Percentiles rank a stretch among this genome's conserved stretches.
These are phyloP conservation scores for Russula sp. DNA, from an alignment of 768 basidiomycete species.

Conservation along the genomic window DNA sequence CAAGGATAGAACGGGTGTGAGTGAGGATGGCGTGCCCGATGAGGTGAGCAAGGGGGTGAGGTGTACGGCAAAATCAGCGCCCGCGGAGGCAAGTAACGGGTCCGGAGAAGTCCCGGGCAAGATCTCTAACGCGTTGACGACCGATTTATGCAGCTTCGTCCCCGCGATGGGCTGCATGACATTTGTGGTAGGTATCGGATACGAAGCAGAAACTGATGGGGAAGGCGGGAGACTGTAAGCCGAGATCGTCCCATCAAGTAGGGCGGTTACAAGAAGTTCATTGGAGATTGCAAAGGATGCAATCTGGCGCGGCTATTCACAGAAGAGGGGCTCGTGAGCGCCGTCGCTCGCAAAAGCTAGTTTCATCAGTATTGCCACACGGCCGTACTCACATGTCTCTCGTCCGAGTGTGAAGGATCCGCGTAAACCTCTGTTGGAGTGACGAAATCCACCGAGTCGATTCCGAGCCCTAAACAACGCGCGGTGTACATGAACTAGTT, in stretches of 20 bases:
- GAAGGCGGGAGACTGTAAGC: constrained; percentile 15
- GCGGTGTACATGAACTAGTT: constrained; percentile 18
- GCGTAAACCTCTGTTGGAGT: constrained; percentile 19
- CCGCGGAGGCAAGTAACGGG: constrained; percentile 20
- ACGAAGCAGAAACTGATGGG: not conserved
- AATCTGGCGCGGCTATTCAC: constrained; percentile 21
- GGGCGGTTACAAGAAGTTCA: constrained; percentile 17
- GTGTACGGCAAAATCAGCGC: constrained; percentile 21
- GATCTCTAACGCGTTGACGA: constrained; percentile 21
- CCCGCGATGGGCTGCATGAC: constrained; percentile 4
- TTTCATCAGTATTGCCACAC: not conserved
- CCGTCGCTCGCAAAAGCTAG: not conserved
- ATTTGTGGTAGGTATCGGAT: constrained; percentile 10
- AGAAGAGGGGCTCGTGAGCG: not conserved
- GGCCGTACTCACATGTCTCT: constrained; percentile 19
- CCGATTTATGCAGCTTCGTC: constrained; percentile 19
- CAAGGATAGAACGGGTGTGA: constrained; percentile 13
- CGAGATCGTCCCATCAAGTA: constrained; percentile 22
- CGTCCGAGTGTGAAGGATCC: constrained; percentile 21
- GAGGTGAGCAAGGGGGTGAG: constrained; percentile 16
- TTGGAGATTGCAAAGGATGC: constrained; percentile 18
- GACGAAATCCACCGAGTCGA: constrained; percentile 18
- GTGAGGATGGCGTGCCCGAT: not conserved
- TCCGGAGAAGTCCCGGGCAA: not conserved
- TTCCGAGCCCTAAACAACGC: constrained; percentile 13